phyloP scores from a whole-genome alignment of 805 yeast species.

The Zygoascus flipseniorum region DNA sequence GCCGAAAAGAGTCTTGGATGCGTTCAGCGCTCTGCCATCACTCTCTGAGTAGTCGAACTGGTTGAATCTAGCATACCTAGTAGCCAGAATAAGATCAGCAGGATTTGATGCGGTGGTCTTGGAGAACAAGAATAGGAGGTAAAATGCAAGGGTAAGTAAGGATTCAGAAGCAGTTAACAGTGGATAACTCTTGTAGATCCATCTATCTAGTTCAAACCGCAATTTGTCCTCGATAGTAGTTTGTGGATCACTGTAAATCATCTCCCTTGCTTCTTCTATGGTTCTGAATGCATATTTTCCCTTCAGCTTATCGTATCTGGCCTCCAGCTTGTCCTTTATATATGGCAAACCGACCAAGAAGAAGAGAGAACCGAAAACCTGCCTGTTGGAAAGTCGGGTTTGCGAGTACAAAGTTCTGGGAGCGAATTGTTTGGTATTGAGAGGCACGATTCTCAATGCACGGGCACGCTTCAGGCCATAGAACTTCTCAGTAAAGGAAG shows the following conservation, averaged over 20 bases:
- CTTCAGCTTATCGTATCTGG: conserved; percentile 50
- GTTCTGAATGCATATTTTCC: conserved; percentile 49
- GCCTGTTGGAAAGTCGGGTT: conserved; percentile 44
- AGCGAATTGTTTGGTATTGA: conserved; percentile 22
- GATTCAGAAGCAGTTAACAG: conserved; percentile 39
- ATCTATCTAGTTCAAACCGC: conserved; percentile 20
- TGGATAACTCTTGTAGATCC: conserved; percentile 59
- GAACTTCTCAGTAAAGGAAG: conserved; percentile 84
- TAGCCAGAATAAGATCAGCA: conserved; percentile 50
- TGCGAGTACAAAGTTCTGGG: conserved; percentile 39
- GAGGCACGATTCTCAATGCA: conserved; percentile 21
- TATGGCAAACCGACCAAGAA: conserved; percentile 57
- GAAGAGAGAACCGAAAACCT: conserved; percentile 45
- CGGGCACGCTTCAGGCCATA: conserved; percentile 72
- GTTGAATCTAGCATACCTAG: conserved; percentile 56
- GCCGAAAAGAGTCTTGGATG: conserved; percentile 28
- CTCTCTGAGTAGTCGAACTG: conserved; percentile 18
- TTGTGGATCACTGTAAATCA: not conserved
- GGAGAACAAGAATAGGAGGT: conserved; percentile 61
- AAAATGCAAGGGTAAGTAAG: conserved; percentile 45
- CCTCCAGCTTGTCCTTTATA: conserved; percentile 57
- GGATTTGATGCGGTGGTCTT: conserved; percentile 53
- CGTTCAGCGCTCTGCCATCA: conserved; percentile 10
- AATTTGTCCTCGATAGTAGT: conserved; percentile 15
- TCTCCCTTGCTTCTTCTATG: conserved; percentile 20